Percentiles rank a stretch among this genome's conserved stretches.
Evolutionary conservation across 768 basidiomycete species (phyloP).

Genomic region (Phylloporus scabripes): DNA sequence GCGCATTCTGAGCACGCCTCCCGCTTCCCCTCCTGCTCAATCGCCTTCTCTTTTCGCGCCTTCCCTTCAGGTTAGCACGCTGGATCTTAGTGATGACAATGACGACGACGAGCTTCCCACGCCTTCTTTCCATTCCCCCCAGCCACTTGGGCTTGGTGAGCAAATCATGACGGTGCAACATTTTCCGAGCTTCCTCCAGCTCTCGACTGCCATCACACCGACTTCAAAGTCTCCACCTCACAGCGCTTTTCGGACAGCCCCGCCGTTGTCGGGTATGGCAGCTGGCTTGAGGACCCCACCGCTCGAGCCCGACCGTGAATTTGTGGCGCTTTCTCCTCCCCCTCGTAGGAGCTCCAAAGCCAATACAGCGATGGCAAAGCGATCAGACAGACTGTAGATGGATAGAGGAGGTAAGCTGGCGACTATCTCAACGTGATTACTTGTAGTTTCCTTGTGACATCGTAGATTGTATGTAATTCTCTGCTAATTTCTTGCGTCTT

Average conservation of each 20-base stretch:
- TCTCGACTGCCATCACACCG: conserved; percentile 42
- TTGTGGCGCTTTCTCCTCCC: conserved; percentile 55
- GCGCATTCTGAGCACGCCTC: conserved; percentile 61
- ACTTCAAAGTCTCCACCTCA: conserved; percentile 19
- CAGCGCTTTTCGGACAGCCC: conserved; percentile 23
- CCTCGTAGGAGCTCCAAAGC: conserved; percentile 57
- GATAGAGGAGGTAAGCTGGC: conserved; percentile 15
- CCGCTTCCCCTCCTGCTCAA: conserved; percentile 29
- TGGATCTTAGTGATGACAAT: conserved; percentile 21
- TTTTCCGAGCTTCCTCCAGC: conserved; percentile 58
- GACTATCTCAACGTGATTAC: conserved; percentile 40
- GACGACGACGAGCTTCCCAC: conserved; percentile 27
- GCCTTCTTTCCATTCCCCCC: conserved; percentile 12
- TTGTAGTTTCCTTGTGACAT: conserved; percentile 48
- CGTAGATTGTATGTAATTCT: conserved; percentile 22
- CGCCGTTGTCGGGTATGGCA: conserved; percentile 10
- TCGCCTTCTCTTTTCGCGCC: conserved; percentile 21
- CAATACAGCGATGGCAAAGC: conserved; percentile 24
- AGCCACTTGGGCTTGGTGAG: conserved; percentile 49
- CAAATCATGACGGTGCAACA: conserved; percentile 49
- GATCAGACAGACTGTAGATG: conserved; percentile 8
- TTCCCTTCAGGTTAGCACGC: conserved; percentile 23
- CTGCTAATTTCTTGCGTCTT: conserved; percentile 15
- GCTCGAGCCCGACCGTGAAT: conserved; percentile 30
- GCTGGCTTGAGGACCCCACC: conserved; percentile 11